A percentile compares a stretch with the other conserved stretches of the same genome.
Evolutionary conservation across 306 rosid species (phyloP).

Genomic region (Macrotyloma uniflorum): DNA sequence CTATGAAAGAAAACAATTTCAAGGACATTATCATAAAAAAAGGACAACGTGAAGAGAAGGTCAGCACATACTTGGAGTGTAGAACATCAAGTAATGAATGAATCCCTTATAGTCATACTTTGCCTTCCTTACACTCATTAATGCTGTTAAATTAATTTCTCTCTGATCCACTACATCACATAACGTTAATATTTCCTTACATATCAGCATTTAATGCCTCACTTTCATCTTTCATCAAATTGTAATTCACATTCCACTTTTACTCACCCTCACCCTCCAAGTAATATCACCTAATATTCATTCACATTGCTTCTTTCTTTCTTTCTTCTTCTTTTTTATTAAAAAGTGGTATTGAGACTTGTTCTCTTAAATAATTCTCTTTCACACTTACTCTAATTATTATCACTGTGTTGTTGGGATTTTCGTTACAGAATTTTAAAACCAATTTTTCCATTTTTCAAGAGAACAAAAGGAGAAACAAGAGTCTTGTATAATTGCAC

Average conservation of each 20-base stretch:
- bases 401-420: too few species aligned
- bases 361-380: too few species aligned
- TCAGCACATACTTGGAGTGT: constrained; percentile 16
- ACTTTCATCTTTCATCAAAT: background rate
- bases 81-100: background rate
- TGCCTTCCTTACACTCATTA: background rate
- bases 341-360: too few species aligned
- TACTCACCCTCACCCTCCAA: background rate
- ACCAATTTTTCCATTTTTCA: too few species aligned
- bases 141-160: background rate
- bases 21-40: constrained; percentile 15
- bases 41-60: constrained; percentile 20
- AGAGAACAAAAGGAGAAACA: too few species aligned
- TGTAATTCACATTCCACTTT: background rate
- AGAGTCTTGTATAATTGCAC: too few species aligned
- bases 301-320: background rate
- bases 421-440: too few species aligned
- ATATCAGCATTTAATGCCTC: background rate
- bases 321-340: too few species aligned
- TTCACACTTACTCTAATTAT: too few species aligned
- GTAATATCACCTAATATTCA: background rate
- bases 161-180: background rate
- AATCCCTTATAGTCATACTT: background rate
- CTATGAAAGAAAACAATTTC: constrained; percentile 1
- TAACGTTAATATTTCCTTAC: background rate